These are phyloP conservation scores for Mayamaea pseudoterrestris DNA, from an alignment of 108 stramenopile genomes.

Conservation along the genomic window DNA sequence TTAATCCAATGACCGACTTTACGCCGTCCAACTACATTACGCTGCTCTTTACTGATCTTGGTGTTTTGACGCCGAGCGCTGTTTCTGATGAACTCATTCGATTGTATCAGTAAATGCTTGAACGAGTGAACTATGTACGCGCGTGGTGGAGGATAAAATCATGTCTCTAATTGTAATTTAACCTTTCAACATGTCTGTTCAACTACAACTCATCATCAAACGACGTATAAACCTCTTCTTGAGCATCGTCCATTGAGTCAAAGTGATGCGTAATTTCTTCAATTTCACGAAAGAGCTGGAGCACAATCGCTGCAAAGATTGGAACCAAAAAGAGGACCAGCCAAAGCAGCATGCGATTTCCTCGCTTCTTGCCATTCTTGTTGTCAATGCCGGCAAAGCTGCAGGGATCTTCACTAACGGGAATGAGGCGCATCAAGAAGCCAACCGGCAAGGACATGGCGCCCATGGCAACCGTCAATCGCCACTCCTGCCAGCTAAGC, in stretches of 20 bases:
- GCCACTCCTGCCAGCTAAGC: slow-evolving; percentile 52
- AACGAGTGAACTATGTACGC: too few relatives aligned
- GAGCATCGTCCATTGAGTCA: too few relatives aligned
- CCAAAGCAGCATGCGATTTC: slow-evolving; percentile 14
- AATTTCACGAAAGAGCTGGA: slow-evolving; percentile 39
- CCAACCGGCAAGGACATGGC: slow-evolving; percentile 61
- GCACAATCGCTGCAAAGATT: slow-evolving; percentile 32
- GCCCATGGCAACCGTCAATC: slow-evolving; percentile 38
- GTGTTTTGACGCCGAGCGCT: slow-evolving; percentile 94
- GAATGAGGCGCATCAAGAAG: slow-evolving; percentile 53
- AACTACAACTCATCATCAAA: too few relatives aligned
- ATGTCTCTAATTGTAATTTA: too few relatives aligned
- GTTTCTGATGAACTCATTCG: slow-evolving; percentile 96
- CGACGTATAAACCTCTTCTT: too few relatives aligned
- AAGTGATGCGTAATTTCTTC: slow-evolving; percentile 22
- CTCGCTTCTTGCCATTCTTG: slow-evolving; percentile 10
- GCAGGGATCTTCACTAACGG: slow-evolving; percentile 48
- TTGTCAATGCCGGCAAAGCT: slow-evolving; percentile 43
- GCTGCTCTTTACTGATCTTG: slow-evolving; percentile 95
- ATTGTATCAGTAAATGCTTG: slow-evolving; percentile 81
- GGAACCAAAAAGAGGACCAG: slow-evolving; percentile 27
- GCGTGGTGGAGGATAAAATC: too few relatives aligned
- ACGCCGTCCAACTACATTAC: slow-evolving; percentile 95
- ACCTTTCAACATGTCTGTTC: too few relatives aligned
- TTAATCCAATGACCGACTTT: slow-evolving; percentile 81